Conservation (phyloP, 208 protist species). For the Trypanosoma conorhini region DNA sequence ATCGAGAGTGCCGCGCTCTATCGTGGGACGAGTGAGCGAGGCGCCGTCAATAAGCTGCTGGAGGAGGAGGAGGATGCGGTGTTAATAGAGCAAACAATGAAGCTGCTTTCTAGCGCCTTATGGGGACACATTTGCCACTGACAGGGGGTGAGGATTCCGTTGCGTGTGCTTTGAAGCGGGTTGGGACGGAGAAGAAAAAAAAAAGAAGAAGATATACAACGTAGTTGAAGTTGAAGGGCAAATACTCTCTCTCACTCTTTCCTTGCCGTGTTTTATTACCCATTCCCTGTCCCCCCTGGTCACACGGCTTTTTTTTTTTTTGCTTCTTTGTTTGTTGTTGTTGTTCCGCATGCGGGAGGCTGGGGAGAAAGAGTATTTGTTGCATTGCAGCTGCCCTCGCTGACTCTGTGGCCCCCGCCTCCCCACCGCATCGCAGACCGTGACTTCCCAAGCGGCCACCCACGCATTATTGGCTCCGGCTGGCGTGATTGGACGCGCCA, state of each 20-base stretch:
- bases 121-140: not conserved
- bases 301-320: too few relatives aligned
- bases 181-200: not conserved
- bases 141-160: not conserved
- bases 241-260: not conserved
- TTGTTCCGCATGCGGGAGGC: too few relatives aligned
- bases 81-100: constrained; percentile 4
- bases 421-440: too few relatives aligned
- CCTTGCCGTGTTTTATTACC: too few relatives aligned
- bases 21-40: not conserved
- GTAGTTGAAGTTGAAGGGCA: not conserved
- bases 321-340: too few relatives aligned
- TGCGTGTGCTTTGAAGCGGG: not conserved
- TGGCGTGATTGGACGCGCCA: too few relatives aligned
- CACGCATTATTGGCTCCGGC: too few relatives aligned
- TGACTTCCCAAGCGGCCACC: too few relatives aligned
- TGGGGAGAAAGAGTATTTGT: too few relatives aligned
- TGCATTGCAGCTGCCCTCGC: too few relatives aligned
- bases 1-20: constrained; percentile 14
- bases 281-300: too few relatives aligned
- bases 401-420: too few relatives aligned
- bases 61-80: constrained; percentile 5
- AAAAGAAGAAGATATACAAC: not conserved
- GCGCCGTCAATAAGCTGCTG: not conserved
- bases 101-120: constrained; percentile 5